Percentiles rank a stretch among this genome's conserved stretches.
Conservation (phyloP, 768 basidiomycete species). For the Daedalea quercina region DNA sequence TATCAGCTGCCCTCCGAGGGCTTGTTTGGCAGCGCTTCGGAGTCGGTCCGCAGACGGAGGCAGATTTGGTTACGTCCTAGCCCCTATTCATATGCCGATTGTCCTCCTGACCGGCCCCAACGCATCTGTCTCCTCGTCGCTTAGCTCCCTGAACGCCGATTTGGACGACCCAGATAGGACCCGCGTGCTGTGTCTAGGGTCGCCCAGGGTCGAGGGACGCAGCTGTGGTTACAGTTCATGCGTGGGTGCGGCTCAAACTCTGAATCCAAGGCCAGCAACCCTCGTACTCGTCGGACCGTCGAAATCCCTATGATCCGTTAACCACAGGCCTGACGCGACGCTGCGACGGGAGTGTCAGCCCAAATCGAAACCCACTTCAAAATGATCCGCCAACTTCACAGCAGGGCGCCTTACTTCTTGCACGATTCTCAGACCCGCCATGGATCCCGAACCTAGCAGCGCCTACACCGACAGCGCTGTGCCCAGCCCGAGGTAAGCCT, state of each 20-base stretch:
- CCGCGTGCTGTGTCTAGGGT: background rate
- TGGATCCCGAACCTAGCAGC: background rate
- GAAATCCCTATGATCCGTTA: background rate
- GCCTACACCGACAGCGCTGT: constrained; percentile 10
- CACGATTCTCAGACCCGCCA: background rate
- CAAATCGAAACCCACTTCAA: background rate
- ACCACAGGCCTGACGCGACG: background rate
- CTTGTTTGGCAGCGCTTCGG: background rate
- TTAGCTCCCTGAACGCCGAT: background rate
- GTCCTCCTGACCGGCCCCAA: background rate
- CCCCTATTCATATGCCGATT: background rate
- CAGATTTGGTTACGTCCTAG: background rate
- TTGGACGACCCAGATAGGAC: background rate
- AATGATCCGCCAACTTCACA: background rate
- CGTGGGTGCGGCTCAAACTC: too few species aligned
- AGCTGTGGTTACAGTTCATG: background rate
- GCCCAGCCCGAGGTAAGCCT: background rate
- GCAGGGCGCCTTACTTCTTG: background rate
- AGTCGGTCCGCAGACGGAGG: background rate
- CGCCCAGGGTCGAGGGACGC: background rate
- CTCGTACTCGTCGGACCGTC: background rate
- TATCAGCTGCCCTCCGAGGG: background rate
- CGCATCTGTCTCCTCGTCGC: background rate
- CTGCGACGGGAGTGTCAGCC: background rate
- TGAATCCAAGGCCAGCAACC: background rate